Conservation (phyloP, 192 early-diverging fungal genomes). For the Kappamyces sp. region DNA sequence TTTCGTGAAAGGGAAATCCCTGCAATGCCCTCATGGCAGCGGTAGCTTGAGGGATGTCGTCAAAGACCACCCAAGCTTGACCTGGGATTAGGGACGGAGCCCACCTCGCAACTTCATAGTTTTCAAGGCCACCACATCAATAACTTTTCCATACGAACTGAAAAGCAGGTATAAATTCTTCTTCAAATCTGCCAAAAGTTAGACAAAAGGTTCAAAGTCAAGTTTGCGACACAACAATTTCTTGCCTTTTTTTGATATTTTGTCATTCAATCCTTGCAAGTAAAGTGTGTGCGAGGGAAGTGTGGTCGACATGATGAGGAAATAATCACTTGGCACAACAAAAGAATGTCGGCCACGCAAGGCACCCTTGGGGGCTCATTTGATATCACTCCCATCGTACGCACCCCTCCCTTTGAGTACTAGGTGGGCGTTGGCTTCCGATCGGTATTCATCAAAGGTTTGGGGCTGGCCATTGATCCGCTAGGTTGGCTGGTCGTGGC, state of each 20-base stretch:
- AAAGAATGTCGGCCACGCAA: background rate
- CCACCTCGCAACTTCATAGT: conserved; percentile 69
- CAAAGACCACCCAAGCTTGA: conserved; percentile 91
- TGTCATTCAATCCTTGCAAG: background rate
- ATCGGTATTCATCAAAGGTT: too few species aligned
- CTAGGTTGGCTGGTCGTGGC: background rate
- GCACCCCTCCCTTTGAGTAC: too few species aligned
- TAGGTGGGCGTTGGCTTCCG: too few species aligned
- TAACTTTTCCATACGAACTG: conserved; percentile 75
- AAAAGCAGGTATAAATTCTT: conserved; percentile 76
- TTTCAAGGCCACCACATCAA: conserved; percentile 82
- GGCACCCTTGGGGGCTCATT: background rate
- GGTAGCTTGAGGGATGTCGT: conserved; percentile 77
- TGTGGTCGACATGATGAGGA: background rate
- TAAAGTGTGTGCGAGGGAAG: background rate
- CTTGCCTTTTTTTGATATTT: background rate
- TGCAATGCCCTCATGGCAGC: conserved; percentile 80
- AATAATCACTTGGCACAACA: background rate
- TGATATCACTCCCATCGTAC: conserved; percentile 10
- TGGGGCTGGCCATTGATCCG: background rate
- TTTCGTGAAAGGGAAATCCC: conserved; percentile 78
- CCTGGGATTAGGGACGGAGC: conserved; percentile 15
- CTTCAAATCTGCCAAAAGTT: conserved; percentile 50
- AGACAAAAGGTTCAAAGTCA: background rate
- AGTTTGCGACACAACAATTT: background rate